phyloP scores from a whole-genome alignment of 2,329 filamentous ascomycete genomes.

The Botrytis fabae region DNA sequence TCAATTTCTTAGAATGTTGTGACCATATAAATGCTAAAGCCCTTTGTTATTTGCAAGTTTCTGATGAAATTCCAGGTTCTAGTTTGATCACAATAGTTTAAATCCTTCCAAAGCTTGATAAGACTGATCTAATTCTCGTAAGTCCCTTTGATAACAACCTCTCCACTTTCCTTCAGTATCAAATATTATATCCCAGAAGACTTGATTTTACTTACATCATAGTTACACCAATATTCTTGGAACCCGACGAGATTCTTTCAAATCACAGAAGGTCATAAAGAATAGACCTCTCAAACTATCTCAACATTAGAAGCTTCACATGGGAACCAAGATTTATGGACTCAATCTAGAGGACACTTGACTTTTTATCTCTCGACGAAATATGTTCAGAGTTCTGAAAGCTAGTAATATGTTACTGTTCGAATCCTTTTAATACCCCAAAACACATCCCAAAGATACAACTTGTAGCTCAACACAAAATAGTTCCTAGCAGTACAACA shows the following conservation, averaged over 20 bases:
- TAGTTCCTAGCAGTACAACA: neutral
- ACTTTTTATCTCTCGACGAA: neutral
- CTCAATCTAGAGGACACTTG: too few relatives aligned
- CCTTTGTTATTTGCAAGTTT: too few relatives aligned
- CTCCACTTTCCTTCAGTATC: neutral
- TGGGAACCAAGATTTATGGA: neutral
- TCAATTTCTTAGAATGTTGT: too few relatives aligned
- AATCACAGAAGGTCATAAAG: too few relatives aligned
- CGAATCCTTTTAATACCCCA: neutral
- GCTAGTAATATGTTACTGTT: neutral
- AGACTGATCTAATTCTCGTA: too few relatives aligned
- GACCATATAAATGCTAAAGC: neutral
- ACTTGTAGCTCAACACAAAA: neutral
- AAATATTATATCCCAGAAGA: neutral
- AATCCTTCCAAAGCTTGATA: neutral
- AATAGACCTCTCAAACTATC: too few relatives aligned
- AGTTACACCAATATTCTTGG: neutral
- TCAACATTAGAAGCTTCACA: neutral
- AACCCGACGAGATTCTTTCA: neutral
- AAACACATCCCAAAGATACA: neutral
- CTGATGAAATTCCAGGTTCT: fast-evolving
- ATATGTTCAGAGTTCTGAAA: neutral
- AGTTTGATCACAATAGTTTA: neutral
- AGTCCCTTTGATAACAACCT: neutral
- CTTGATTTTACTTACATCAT: too few relatives aligned